These are phyloP conservation scores for Hortiboletus campestris DNA, from an alignment of 768 basidiomycete species.

Conservation along the genomic window DNA sequence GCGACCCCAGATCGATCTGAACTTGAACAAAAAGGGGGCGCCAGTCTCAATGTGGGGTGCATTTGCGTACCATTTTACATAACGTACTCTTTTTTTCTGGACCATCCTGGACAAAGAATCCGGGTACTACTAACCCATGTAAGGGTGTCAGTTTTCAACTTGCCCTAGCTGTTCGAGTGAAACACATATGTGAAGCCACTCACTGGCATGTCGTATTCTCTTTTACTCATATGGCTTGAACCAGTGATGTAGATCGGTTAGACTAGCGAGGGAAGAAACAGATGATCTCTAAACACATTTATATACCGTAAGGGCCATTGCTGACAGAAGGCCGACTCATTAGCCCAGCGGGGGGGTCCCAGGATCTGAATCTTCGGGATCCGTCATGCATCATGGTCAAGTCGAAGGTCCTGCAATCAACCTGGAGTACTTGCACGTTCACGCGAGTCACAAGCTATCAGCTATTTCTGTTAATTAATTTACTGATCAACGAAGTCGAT, in stretches of 20 bases:
- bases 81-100: neutral
- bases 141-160: neutral
- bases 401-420: too few relatives aligned
- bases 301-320: neutral
- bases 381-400: neutral
- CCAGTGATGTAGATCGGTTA: neutral
- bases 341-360: neutral
- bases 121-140: neutral
- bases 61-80: too few relatives aligned
- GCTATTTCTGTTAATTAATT: too few relatives aligned
- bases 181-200: neutral
- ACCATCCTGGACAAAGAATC: constrained; percentile 13
- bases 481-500: too few relatives aligned
- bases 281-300: neutral
- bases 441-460: too few relatives aligned
- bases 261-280: neutral
- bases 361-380: neutral
- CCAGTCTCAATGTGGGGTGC: too few relatives aligned
- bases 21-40: too few relatives aligned
- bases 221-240: neutral
- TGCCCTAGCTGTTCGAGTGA: neutral
- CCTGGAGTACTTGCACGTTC: neutral
- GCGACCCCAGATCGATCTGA: too few relatives aligned
- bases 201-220: constrained; percentile 1
- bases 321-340: neutral